Conservation (phyloP, 306 rosid genomes). For the Lithocarpus polystachyus region DNA sequence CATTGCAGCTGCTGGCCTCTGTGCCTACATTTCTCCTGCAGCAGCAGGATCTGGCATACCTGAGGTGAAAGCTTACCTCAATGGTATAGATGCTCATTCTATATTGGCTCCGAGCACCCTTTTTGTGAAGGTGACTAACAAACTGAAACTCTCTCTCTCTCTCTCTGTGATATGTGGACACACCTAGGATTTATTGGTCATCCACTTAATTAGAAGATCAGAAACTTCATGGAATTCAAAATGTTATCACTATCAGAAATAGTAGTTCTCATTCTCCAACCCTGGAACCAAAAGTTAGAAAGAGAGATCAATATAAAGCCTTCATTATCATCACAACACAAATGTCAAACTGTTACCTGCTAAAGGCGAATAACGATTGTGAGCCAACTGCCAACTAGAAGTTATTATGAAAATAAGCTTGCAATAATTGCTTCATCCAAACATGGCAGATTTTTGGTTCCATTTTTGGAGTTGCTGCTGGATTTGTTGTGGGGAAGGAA, state of each 20-base stretch:
- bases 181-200: not conserved
- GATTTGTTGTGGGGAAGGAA: constrained; percentile 81
- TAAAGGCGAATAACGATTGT: not conserved
- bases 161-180: not conserved
- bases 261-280: not conserved
- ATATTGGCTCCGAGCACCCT: constrained; percentile 78
- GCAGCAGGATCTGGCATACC: constrained; percentile 94
- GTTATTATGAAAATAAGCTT: not conserved
- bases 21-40: constrained; percentile 73
- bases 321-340: not conserved
- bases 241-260: not conserved
- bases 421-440: constrained; percentile 10
- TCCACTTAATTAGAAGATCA: not conserved
- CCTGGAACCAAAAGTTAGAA: not conserved
- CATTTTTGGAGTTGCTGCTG: constrained; percentile 72
- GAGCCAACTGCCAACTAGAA: not conserved
- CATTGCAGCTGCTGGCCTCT: constrained; percentile 52
- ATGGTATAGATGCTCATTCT: constrained; percentile 69
- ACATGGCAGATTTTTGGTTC: constrained; percentile 73
- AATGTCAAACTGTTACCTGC: no score
- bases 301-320: not conserved
- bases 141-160: not conserved
- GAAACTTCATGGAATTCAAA: not conserved
- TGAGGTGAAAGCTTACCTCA: constrained; percentile 90
- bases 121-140: constrained; percentile 59